Evolutionary conservation across 2,329 filamentous ascomycete species (phyloP).

Genomic region (Stylonectria norvegica): DNA sequence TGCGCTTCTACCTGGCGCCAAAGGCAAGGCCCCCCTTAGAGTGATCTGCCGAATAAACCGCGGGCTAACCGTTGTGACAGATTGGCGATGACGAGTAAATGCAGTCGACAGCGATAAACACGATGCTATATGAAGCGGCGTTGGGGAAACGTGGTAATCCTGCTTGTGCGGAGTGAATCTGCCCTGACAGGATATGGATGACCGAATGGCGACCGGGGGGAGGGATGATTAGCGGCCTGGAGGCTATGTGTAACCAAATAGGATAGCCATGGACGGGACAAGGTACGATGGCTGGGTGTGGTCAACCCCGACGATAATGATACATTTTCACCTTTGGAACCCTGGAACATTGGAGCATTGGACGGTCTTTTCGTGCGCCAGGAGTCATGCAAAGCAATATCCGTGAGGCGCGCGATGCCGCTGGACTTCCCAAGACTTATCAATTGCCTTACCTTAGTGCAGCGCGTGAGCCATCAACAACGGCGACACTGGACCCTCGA

Average conservation of each 20-base stretch:
- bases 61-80: slow-evolving; percentile 20
- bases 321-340: too few species aligned
- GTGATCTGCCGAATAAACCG: not conserved
- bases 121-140: slow-evolving; percentile 13
- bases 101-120: slow-evolving; percentile 6
- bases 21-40: slow-evolving; percentile 62
- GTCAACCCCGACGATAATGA: slow-evolving; percentile 8
- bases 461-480: too few species aligned
- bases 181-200: slow-evolving; percentile 17
- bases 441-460: too few species aligned
- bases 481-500: too few species aligned
- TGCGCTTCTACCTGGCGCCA: slow-evolving; percentile 96
- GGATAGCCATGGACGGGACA: not conserved
- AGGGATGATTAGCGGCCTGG: slow-evolving; percentile 2
- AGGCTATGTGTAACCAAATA: slow-evolving; percentile 2
- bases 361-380: too few species aligned
- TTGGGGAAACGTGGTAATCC: slow-evolving; percentile 15
- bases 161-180: slow-evolving; percentile 10
- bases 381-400: too few species aligned
- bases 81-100: slow-evolving; percentile 41
- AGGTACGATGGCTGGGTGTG: slow-evolving; percentile 3
- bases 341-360: too few species aligned
- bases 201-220: slow-evolving; percentile 9
- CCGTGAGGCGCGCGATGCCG: too few species aligned
- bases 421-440: too few species aligned